Percentiles rank a stretch among this genome's conserved stretches.
phyloP scores from a whole-genome alignment of 768 basidiomycete species.

The Butyriboletus loyo region DNA sequence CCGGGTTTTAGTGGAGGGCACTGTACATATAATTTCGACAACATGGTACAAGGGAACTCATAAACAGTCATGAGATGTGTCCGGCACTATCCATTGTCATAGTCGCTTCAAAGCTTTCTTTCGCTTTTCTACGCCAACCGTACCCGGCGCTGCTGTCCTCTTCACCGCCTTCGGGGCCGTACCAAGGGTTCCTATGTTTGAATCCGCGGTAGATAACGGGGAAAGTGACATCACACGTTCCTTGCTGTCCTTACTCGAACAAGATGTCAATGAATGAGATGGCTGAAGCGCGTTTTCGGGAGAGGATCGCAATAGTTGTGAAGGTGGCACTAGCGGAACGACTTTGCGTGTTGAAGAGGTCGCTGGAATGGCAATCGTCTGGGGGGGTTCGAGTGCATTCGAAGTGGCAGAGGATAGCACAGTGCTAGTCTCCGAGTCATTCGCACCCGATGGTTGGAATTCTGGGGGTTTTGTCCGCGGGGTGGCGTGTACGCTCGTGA shows the following conservation, averaged over 20 bases:
- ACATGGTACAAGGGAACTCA: background rate
- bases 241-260: conserved; percentile 37
- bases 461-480: conserved; percentile 71
- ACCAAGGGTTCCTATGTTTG: conserved; percentile 51
- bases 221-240: conserved; percentile 68
- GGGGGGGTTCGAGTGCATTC: conserved; percentile 22
- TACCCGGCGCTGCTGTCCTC: conserved; percentile 53
- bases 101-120: conserved; percentile 86
- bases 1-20: too few species aligned
- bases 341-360: conserved; percentile 42
- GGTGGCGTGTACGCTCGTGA: conserved; percentile 89
- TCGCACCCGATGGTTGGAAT: conserved; percentile 50
- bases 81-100: conserved; percentile 31
- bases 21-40: conserved; percentile 4
- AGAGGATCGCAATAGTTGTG: conserved; percentile 36
- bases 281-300: conserved; percentile 41
- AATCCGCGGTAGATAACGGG: conserved; percentile 67
- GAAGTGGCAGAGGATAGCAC: conserved; percentile 15
- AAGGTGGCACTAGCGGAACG: conserved; percentile 39
- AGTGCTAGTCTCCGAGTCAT: conserved; percentile 18
- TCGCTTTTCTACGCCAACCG: conserved; percentile 70
- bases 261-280: conserved; percentile 34
- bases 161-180: conserved; percentile 62
- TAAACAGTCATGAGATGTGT: background rate
- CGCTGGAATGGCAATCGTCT: conserved; percentile 40